Base-by-base conservation (phyloP, 345 rosid species). In the Citrus mangshanensis region DNA sequence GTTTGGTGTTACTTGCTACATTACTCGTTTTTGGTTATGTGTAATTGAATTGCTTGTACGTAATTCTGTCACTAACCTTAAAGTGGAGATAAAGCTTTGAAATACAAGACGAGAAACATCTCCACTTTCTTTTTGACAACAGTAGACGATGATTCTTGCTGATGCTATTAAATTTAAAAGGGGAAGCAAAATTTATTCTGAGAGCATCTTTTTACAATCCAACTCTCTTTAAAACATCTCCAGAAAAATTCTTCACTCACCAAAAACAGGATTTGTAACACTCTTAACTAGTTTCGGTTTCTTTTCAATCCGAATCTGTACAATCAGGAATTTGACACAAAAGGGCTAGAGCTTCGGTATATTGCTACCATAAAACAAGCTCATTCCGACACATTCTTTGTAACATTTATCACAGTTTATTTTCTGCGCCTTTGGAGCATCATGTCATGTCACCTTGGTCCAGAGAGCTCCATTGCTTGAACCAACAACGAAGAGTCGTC, bases 401-500 rank as follows among this genome's bases (percentile, higher is more conserved):
- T 46, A 28, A 46, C 21, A 9, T 73, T 73, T 55, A 14, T 55
- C 46, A 60, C 28, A 49, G 73, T 54, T 68, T 51, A 40, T n/a
- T 62, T 40, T 18, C 10, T 60, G 30, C n/a, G 22, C 35, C 37
- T 27, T 22, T 73, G 58, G 27, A 76, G 66, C 5, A n/a, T 76
- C 63, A 49, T 77, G 86, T 95, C 58, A 60, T 78, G 86, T 95
- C 86, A 93, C 84, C 98, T 88, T 56, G 98, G 98, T 85, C 98
- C 98, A 14, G 97, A 95, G 81, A 93, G 92, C 85, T 95, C 98
- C 98, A 95, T 92, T 35, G 93, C 97, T 81, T 93, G 92, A 79
- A 89, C 93, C 28, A 95, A 76, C 71, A 92, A 81, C 1, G 93
- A 84, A 70, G 97, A 94, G 82, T 97, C 98, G 72, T 94, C 95